Evolutionary conservation across 2,329 filamentous ascomycete species (phyloP).

Genomic region (Fusarium tricinctum): DNA sequence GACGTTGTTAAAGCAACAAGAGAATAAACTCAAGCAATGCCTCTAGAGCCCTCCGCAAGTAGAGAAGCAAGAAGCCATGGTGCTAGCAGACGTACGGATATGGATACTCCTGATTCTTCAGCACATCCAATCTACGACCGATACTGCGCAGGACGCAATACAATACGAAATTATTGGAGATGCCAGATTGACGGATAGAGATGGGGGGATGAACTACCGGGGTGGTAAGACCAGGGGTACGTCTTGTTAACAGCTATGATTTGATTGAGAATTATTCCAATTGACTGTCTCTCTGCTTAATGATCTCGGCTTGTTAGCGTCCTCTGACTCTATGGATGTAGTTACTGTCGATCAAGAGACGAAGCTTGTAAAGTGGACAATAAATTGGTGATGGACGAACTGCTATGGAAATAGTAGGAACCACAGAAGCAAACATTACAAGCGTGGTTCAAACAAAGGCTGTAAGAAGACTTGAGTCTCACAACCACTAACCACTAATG

Average conservation of each 20-base stretch:
- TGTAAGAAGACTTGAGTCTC: background rate
- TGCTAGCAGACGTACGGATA: background rate
- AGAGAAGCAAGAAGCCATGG: conserved; percentile 4
- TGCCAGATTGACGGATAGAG: conserved; percentile 26
- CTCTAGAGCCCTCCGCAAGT: conserved; percentile 8
- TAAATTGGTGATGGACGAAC: background rate
- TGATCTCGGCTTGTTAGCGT: conserved; percentile 20
- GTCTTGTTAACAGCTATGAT: conserved; percentile 26
- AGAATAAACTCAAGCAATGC: background rate
- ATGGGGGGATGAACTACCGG: conserved; percentile 37
- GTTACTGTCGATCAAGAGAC: conserved; percentile 15
- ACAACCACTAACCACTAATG: background rate
- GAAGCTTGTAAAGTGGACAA: conserved; percentile 36
- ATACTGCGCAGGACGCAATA: conserved; percentile 10
- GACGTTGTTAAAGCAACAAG: conserved; percentile 24
- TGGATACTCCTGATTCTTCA: background rate
- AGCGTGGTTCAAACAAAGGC: background rate
- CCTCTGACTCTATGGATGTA: background rate
- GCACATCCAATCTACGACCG: conserved; percentile 3
- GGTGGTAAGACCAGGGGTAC: conserved; percentile 20
- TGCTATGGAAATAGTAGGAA: background rate
- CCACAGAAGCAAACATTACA: background rate
- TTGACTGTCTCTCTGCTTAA: background rate
- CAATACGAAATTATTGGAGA: conserved; percentile 13
- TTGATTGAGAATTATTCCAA: conserved; percentile 20